A percentile compares a stretch with the other conserved stretches of the same genome.
phyloP scores from a whole-genome alignment of 2,329 filamentous ascomycete genomes.

The Didymosphaeria variabile region DNA sequence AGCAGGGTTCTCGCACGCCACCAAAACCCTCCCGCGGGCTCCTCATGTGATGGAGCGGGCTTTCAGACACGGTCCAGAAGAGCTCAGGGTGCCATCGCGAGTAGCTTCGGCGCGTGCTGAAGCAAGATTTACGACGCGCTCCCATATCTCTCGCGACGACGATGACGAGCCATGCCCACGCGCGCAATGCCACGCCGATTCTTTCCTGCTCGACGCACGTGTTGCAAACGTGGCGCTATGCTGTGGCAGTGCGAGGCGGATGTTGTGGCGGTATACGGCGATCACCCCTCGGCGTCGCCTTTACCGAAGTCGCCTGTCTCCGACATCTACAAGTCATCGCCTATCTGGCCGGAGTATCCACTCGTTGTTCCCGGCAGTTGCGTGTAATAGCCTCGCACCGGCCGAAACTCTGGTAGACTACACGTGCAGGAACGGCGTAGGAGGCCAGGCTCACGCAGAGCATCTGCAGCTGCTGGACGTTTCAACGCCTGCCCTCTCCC shows the following conservation, averaged over 20 bases:
- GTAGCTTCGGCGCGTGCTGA: slow-evolving; percentile 49
- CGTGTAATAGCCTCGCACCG: slow-evolving; percentile 22
- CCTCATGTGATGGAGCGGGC: slow-evolving; percentile 43
- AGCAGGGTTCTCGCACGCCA: slow-evolving; percentile 37
- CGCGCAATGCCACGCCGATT: slow-evolving; percentile 15
- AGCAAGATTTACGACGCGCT: slow-evolving; percentile 27
- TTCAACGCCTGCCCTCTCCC: slow-evolving; percentile 39
- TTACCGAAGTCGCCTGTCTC: slow-evolving; percentile 19
- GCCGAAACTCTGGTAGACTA: slow-evolving; percentile 29
- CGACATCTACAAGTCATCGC: slow-evolving; percentile 10
- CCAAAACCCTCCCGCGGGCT: slow-evolving; percentile 28
- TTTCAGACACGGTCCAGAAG: slow-evolving; percentile 36
- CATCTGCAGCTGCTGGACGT: slow-evolving; percentile 27
- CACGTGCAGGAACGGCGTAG: slow-evolving; percentile 20
- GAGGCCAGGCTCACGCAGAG: background rate
- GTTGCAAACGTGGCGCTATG: slow-evolving; percentile 10
- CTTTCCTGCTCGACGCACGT: background rate
- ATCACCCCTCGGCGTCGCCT: slow-evolving; percentile 40
- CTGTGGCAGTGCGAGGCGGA: slow-evolving; percentile 38
- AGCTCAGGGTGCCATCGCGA: slow-evolving; percentile 33
- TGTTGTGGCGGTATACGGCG: slow-evolving; percentile 26
- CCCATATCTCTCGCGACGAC: slow-evolving; percentile 4
- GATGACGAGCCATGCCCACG: slow-evolving; percentile 20
- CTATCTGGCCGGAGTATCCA: slow-evolving; percentile 11
- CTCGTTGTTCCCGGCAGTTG: background rate